Conservation (phyloP, 768 basidiomycete genomes). For the Auriscalpium vulgare region DNA sequence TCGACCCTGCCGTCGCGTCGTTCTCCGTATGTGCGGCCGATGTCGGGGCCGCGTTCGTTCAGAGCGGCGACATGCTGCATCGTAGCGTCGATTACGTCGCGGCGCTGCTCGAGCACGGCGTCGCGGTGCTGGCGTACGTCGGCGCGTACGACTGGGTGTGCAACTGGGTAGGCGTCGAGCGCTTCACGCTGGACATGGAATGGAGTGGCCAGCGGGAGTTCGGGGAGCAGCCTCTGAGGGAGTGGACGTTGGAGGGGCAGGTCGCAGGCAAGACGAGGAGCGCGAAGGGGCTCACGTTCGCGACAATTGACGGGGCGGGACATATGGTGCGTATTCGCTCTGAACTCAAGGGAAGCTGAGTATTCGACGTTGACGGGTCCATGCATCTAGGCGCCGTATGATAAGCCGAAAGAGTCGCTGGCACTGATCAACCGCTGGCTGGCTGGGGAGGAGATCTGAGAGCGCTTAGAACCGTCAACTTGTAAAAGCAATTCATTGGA, state of each 20-base stretch:
- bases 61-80: slow-evolving; percentile 32
- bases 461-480: too few relatives aligned
- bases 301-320: slow-evolving; percentile 57
- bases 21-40: slow-evolving; percentile 33
- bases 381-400: slow-evolving; percentile 43
- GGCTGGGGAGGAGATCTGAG: slow-evolving; percentile 12
- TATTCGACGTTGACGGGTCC: background rate
- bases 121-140: slow-evolving; percentile 45
- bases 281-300: slow-evolving; percentile 51
- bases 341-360: background rate
- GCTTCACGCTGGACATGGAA: slow-evolving; percentile 48
- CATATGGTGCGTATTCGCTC: slow-evolving; percentile 46
- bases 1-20: slow-evolving; percentile 36
- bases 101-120: slow-evolving; percentile 44
- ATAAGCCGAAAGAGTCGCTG: slow-evolving; percentile 50
- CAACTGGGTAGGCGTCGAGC: slow-evolving; percentile 59
- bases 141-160: slow-evolving; percentile 50
- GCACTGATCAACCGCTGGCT: slow-evolving; percentile 44
- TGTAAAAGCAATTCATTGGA: too few relatives aligned
- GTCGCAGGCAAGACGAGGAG: slow-evolving; percentile 47
- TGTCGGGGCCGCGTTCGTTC: slow-evolving; percentile 42
- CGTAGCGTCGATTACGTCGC: slow-evolving; percentile 33
- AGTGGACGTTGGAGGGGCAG: slow-evolving; percentile 48
- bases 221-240: slow-evolving; percentile 30
- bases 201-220: slow-evolving; percentile 53